These are phyloP conservation scores for Candida methanosorbosa DNA, from an alignment of 805 yeast genomes.

Conservation along the genomic window DNA sequence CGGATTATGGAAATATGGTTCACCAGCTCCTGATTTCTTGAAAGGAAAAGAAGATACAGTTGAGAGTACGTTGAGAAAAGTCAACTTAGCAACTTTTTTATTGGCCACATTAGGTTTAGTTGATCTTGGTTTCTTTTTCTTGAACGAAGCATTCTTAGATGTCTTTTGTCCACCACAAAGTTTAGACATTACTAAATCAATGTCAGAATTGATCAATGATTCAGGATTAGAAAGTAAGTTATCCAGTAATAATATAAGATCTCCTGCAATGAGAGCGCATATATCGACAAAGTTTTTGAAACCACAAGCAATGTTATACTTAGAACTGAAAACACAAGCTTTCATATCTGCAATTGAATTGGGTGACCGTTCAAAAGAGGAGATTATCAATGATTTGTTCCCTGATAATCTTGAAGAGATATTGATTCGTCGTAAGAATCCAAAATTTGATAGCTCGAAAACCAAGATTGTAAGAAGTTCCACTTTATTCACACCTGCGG, in stretches of 20 bases:
- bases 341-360: constrained; percentile 80
- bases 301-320: constrained; percentile 67
- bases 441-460: constrained; percentile 15
- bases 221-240: constrained; percentile 2
- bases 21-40: constrained; percentile 46
- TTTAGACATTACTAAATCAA: constrained; percentile 34
- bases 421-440: constrained; percentile 29
- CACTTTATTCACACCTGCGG: constrained; percentile 56
- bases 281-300: constrained; percentile 44
- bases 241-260: constrained; percentile 3
- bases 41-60: constrained; percentile 54
- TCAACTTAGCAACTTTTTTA: constrained; percentile 80
- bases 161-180: constrained; percentile 76
- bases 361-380: constrained; percentile 50
- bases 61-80: constrained; percentile 65
- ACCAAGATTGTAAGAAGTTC: constrained; percentile 19
- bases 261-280: constrained; percentile 8
- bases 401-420: constrained; percentile 54
- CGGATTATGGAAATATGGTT: constrained; percentile 61
- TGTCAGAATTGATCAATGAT: constrained; percentile 18
- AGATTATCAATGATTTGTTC: constrained; percentile 66
- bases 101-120: constrained; percentile 80
- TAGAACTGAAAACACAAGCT: constrained; percentile 93
- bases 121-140: constrained; percentile 79
- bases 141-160: constrained; percentile 78